Evolutionary conservation across 257 asterid genomes (phyloP).

Genomic region (Solanum stenotomum): DNA sequence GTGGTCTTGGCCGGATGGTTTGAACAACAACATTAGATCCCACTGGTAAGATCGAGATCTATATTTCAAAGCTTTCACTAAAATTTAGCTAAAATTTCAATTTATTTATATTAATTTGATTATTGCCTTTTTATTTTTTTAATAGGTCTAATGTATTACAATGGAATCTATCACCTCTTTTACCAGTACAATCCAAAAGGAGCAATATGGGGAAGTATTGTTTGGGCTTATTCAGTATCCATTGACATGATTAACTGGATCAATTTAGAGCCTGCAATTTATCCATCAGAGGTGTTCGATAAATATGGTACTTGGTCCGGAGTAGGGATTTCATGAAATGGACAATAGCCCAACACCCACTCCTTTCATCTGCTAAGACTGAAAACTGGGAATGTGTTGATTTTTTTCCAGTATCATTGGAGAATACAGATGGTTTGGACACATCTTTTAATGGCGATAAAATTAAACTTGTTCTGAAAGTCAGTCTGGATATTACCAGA

Average conservation of each 20-base stretch:
- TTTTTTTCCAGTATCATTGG: background rate
- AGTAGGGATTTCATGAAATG: slow-evolving; percentile 6
- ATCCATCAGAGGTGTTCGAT: slow-evolving; percentile 6
- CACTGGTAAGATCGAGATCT: slow-evolving; percentile 33
- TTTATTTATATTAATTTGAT: background rate
- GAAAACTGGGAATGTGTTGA: background rate
- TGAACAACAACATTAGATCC: slow-evolving; percentile 37
- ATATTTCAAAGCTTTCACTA: background rate
- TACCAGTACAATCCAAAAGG: slow-evolving; percentile 17
- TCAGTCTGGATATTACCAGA: background rate
- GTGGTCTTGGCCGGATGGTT: slow-evolving; percentile 7
- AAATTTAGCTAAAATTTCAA: background rate
- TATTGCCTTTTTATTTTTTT: background rate
- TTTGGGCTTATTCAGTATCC: slow-evolving; percentile 18
- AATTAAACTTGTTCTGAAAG: background rate
- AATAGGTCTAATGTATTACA: slow-evolving; percentile 14
- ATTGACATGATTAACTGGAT: background rate
- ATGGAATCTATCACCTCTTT: slow-evolving; percentile 15
- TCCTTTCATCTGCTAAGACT: background rate
- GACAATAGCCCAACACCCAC: background rate
- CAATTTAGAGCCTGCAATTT: slow-evolving; percentile 4
- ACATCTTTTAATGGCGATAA: background rate
- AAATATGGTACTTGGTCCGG: slow-evolving; percentile 8
- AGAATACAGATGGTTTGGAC: background rate
- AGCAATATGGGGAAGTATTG: slow-evolving; percentile 14